phyloP scores from a whole-genome alignment of 192 early-diverging fungal species.

The Chytriomyces sp. region DNA sequence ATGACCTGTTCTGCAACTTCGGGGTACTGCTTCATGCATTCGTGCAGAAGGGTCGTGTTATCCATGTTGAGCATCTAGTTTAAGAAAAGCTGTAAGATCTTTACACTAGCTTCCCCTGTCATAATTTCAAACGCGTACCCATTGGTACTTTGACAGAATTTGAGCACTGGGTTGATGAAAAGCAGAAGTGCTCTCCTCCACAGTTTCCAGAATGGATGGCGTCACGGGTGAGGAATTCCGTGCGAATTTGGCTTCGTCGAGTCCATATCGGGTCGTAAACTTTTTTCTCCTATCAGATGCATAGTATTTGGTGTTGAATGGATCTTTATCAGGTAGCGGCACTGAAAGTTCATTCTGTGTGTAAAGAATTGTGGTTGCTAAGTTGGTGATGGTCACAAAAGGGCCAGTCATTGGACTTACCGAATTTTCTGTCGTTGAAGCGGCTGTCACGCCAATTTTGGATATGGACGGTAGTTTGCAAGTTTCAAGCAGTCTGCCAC shows the following conservation, averaged over 20 bases:
- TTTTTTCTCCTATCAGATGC: slow-evolving; percentile 47
- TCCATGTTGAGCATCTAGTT: slow-evolving; percentile 51
- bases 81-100: not conserved
- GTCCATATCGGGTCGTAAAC: slow-evolving; percentile 50
- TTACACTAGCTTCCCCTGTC: not conserved
- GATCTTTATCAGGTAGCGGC: slow-evolving; percentile 46
- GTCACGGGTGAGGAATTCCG: slow-evolving; percentile 34
- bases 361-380: not conserved
- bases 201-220: slow-evolving; percentile 34
- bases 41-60: slow-evolving; percentile 49
- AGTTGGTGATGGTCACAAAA: no score
- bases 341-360: slow-evolving; percentile 20
- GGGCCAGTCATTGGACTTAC: slow-evolving; percentile 3
- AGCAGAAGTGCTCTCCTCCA: slow-evolving; percentile 37
- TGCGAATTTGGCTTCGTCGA: slow-evolving; percentile 43
- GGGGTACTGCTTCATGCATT: slow-evolving; percentile 52
- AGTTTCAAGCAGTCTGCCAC: slow-evolving; percentile 37
- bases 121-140: slow-evolving; percentile 38
- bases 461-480: slow-evolving; percentile 48
- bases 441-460: slow-evolving; percentile 31
- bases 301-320: slow-evolving; percentile 59
- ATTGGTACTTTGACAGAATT: slow-evolving; percentile 40
- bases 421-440: slow-evolving; percentile 27
- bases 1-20: slow-evolving; percentile 47
- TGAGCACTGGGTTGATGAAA: slow-evolving; percentile 32